phyloP scores from a whole-genome alignment of 176 grass and related monocot species.

The Musa beccarii region DNA sequence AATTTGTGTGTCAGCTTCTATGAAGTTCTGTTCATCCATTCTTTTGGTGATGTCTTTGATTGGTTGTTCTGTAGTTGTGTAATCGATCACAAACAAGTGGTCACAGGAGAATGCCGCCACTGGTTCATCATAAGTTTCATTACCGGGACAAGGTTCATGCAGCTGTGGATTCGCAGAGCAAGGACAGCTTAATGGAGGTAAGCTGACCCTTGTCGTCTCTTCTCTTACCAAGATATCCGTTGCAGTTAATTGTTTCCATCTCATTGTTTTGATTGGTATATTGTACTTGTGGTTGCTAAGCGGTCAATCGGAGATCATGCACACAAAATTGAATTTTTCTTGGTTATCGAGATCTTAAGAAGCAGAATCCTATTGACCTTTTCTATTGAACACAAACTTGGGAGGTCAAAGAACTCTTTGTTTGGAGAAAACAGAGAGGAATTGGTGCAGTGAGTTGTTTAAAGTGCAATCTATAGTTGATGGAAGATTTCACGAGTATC shows the following conservation, averaged over 20 bases:
- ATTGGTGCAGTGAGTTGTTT: neutral
- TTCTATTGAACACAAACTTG: slow-evolving; percentile 11
- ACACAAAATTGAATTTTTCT: neutral
- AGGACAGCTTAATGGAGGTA: slow-evolving; percentile 30
- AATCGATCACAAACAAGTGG: slow-evolving; percentile 4
- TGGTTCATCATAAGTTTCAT: neutral
- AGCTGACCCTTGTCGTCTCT: neutral
- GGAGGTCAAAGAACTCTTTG: neutral
- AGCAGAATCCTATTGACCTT: slow-evolving; percentile 14
- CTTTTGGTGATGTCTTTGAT: neutral
- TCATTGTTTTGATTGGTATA: neutral
- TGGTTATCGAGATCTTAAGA: neutral
- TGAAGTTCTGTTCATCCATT: neutral
- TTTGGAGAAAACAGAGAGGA: neutral
- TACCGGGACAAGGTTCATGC: slow-evolving; percentile 11
- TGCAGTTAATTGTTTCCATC: neutral
- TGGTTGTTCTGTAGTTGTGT: neutral
- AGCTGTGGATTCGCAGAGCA: slow-evolving; percentile 22
- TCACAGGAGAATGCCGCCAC: slow-evolving; percentile 24
- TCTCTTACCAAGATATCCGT: neutral
- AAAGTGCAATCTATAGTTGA: neutral
- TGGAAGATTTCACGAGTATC: neutral
- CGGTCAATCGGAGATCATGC: neutral
- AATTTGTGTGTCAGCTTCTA: neutral
- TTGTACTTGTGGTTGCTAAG: neutral